Percentiles rank a stretch among this genome's conserved stretches.
Evolutionary conservation across 2,329 filamentous ascomycete species (phyloP).

Genomic region (Fusarium transvaalense): DNA sequence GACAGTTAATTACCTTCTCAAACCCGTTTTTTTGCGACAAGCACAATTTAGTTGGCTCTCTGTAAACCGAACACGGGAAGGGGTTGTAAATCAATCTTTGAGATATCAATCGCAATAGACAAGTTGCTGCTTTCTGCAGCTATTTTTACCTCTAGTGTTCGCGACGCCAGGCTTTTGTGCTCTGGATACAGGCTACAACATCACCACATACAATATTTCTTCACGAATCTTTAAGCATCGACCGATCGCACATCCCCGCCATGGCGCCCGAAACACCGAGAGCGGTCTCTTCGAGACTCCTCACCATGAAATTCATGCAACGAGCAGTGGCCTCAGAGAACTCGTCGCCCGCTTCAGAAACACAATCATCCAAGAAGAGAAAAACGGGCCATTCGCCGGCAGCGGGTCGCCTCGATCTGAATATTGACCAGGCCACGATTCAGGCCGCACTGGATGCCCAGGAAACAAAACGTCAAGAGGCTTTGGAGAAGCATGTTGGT

Average conservation of each 20-base stretch:
- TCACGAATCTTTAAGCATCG: slow-evolving; percentile 1
- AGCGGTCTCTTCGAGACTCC: slow-evolving; percentile 85
- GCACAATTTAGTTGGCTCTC: neutral
- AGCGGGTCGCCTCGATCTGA: slow-evolving; percentile 53
- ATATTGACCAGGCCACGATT: slow-evolving; percentile 70
- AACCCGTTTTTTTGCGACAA: slow-evolving; percentile 13
- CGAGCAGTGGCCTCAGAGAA: slow-evolving; percentile 76
- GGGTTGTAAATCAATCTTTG: neutral
- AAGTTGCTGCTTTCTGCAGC: neutral
- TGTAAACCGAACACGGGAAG: neutral
- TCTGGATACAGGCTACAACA: slow-evolving; percentile 2
- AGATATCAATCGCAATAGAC: neutral
- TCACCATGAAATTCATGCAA: slow-evolving; percentile 99
- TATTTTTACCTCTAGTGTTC: neutral
- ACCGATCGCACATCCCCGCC: slow-evolving; percentile 8
- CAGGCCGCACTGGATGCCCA: slow-evolving; percentile 74
- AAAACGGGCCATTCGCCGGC: slow-evolving; percentile 60
- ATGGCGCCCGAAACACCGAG: slow-evolving; percentile 68
- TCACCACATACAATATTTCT: slow-evolving; percentile 5
- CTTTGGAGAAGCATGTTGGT: slow-evolving; percentile 71
- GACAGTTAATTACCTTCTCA: neutral
- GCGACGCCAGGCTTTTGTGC: slow-evolving; percentile 1
- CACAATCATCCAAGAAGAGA: slow-evolving; percentile 72
- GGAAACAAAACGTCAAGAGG: slow-evolving; percentile 72
- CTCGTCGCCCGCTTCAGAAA: slow-evolving; percentile 61